Base-by-base conservation (phyloP, 2,329 filamentous ascomycete species). In the Monosporascus sp. region DNA sequence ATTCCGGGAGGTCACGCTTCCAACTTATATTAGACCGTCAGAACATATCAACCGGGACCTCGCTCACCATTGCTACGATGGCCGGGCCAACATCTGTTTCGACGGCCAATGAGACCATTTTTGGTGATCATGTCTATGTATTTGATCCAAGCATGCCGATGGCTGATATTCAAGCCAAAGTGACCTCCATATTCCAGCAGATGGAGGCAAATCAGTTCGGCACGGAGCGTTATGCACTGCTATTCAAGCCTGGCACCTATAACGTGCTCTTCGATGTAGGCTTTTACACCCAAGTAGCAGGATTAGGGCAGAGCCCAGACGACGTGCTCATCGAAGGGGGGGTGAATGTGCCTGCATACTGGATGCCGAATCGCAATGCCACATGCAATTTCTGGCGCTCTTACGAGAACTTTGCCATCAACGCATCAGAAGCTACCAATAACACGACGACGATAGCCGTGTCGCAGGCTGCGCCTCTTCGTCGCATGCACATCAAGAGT, bases 141-240 rank as follows among this genome's bases (percentile, higher is more conserved):
- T 69, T 69, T 49, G 61, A 67, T 26, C 52, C 62, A 7, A 54
- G 51, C n/a, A 69, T 67, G 66, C 58, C 66, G 14, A 60, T 60
- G 37, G 40, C 51, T 14, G 61, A 58, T n/a, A 61, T 69, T 27
- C 65, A 69, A 55, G 61, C 56, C 35, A 64, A 61, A 48, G 58
- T 58, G 17, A 65, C 55, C 3, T 37, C 56, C 41, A 63, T 69
- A 19, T 69, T 69, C 58, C 58, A 58, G 37, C 59, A 64, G 52
- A 69, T 69, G 67, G 67, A 69, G 50, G 61, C 65, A 41, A 68
- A 69, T 37, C 65, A 69, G 56, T 69, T 69, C 26, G 64, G 65
- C 3, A 24, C 56, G 3, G 60, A 68, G 47, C 60, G 67, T 14
- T 68, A 68, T 48, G 64, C 67, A 3, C 56, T 69, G 7, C 62